phyloP scores from a whole-genome alignment of 371 early-diverging fungal species.

The Sporodiniella umbellata region DNA sequence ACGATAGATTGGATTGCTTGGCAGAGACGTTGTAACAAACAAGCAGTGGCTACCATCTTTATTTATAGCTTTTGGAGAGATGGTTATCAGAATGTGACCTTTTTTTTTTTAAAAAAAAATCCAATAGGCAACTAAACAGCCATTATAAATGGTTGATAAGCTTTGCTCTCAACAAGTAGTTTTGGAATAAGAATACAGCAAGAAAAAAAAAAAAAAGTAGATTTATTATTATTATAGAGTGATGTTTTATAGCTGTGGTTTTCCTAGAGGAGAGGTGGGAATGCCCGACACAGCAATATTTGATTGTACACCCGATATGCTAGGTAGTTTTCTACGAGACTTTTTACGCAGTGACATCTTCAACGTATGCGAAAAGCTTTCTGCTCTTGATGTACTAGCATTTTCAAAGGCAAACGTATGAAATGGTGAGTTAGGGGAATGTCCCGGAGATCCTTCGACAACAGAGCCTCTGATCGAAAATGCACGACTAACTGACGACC shows the following conservation, averaged over 20 bases:
- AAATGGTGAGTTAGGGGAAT: neutral
- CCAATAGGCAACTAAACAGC: no score
- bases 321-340: constrained; percentile 29
- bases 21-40: no score
- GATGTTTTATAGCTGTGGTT: constrained; percentile 1
- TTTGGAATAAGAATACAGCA: no score
- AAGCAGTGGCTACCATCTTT: no score
- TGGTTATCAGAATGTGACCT: no score
- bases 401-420: constrained; percentile 19
- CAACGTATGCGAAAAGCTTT: constrained; percentile 40
- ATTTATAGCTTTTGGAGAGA: no score
- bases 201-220: no score
- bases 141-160: no score
- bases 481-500: constrained; percentile 34
- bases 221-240: no score
- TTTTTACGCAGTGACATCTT: constrained; percentile 47
- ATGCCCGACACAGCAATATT: neutral
- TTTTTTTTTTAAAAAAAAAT: no score
- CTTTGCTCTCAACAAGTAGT: no score
- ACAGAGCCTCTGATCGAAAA: constrained; percentile 30
- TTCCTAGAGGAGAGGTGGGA: neutral
- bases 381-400: constrained; percentile 37
- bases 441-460: constrained; percentile 7
- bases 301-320: neutral
- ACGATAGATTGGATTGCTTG: no score